Conservation (phyloP, 305 asterid genomes). For the Solanum hybrid region DNA sequence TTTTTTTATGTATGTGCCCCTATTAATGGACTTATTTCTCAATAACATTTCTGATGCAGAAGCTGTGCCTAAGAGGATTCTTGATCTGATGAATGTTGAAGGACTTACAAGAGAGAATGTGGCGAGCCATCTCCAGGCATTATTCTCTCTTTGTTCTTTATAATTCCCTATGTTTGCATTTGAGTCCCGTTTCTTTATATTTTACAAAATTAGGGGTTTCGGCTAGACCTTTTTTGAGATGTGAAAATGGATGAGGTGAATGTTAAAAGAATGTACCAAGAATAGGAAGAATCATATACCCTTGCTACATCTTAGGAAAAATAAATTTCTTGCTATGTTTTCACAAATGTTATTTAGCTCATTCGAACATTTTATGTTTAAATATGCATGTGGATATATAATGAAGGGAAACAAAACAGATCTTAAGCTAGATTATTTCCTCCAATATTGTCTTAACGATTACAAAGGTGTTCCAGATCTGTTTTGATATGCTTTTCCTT, state of each 20-base stretch:
- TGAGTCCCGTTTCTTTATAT: neutral
- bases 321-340: neutral
- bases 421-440: neutral
- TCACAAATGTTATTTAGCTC: neutral
- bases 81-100: conserved; percentile 80
- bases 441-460: neutral
- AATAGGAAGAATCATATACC: neutral
- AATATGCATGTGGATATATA: neutral
- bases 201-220: neutral
- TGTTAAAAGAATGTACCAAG: neutral
- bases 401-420: neutral
- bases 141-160: neutral
- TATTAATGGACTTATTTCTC: neutral
- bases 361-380: neutral
- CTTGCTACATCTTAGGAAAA: neutral
- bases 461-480: neutral
- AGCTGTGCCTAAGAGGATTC: conserved; percentile 89
- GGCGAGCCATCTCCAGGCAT: conserved; percentile 92
- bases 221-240: neutral
- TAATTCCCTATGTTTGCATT: neutral
- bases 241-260: neutral
- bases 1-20: neutral
- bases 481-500: neutral
- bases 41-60: conserved; percentile 31
- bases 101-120: conserved; percentile 83